These are phyloP conservation scores for Geotrichum bryndzae DNA, from an alignment of 1,139 yeast genomes.

Conservation along the genomic window DNA sequence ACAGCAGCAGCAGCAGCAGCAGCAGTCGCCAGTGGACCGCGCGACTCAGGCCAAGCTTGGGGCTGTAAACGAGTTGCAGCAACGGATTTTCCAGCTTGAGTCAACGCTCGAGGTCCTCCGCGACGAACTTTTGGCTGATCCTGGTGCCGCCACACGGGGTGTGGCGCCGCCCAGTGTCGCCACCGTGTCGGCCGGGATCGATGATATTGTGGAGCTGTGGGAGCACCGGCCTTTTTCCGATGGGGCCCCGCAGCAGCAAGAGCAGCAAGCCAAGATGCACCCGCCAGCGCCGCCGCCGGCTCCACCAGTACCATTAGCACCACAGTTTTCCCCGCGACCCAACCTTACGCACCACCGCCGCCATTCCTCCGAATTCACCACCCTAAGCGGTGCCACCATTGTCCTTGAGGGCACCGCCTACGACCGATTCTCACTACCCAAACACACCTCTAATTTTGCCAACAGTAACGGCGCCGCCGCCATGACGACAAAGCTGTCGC, in stretches of 20 bases:
- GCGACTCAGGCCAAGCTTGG: background rate
- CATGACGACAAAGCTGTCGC: background rate
- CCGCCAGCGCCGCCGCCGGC: background rate
- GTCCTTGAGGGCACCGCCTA: slow-evolving; percentile 3
- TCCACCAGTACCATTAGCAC: background rate
- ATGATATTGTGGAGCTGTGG: background rate
- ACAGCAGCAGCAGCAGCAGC: background rate
- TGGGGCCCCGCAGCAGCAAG: background rate
- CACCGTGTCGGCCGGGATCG: background rate
- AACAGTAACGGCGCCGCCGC: background rate
- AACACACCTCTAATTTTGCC: background rate
- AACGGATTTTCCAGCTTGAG: background rate
- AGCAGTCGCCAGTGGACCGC: background rate
- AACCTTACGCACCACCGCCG: slow-evolving; percentile 11
- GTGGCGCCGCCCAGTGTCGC: background rate
- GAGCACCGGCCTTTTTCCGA: background rate
- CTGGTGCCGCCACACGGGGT: background rate
- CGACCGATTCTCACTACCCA: background rate
- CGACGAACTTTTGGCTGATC: background rate
- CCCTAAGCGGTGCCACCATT: slow-evolving; percentile 10
- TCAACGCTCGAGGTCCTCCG: background rate
- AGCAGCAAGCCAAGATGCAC: background rate
- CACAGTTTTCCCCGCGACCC: background rate
- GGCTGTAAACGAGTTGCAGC: background rate
- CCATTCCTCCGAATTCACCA: slow-evolving; percentile 11